Percentiles rank a stretch among this genome's conserved stretches.
Evolutionary conservation across 805 yeast species (phyloP).

Genomic region (Saturnispora kantuleensis): DNA sequence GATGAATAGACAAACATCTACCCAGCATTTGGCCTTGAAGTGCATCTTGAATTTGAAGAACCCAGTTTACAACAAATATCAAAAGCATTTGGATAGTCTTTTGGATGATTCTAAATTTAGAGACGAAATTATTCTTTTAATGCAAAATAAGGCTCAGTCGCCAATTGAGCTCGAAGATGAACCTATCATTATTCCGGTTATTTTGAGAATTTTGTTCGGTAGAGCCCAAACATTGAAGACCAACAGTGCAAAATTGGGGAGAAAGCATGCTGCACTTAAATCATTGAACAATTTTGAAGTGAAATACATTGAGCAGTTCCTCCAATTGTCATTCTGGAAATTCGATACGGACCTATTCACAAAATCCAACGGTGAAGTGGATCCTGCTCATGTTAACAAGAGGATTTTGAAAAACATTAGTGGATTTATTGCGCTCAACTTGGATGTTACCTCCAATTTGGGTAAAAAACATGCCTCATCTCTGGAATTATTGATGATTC

Average conservation of each 20-base stretch:
- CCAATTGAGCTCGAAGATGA: slow-evolving; percentile 55
- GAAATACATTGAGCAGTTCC: slow-evolving; percentile 45
- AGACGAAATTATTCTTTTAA: slow-evolving; percentile 68
- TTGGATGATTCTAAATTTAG: slow-evolving; percentile 76
- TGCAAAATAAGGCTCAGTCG: slow-evolving; percentile 41
- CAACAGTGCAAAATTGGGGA: slow-evolving; percentile 62
- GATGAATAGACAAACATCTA: slow-evolving; percentile 47
- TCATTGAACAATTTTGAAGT: slow-evolving; percentile 49
- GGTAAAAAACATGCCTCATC: slow-evolving; percentile 46
- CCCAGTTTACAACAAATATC: slow-evolving; percentile 51
- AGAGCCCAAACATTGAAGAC: slow-evolving; percentile 62
- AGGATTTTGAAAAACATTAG: slow-evolving; percentile 37
- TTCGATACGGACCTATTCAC: slow-evolving; percentile 33
- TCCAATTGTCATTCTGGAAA: slow-evolving; percentile 51
- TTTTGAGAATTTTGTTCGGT: slow-evolving; percentile 76
- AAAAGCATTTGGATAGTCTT: slow-evolving; percentile 61
- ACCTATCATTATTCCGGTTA: slow-evolving; percentile 52
- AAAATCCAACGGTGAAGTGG: slow-evolving; percentile 9
- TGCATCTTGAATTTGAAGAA: slow-evolving; percentile 58
- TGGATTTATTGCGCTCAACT: slow-evolving; percentile 58
- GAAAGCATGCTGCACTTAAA: slow-evolving; percentile 61
- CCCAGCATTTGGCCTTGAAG: slow-evolving; percentile 66
- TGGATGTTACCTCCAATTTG: slow-evolving; percentile 45
- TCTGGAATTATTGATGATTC: slow-evolving; percentile 42
- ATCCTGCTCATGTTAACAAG: slow-evolving; percentile 20